Percentiles rank a stretch among this genome's conserved stretches.
These are phyloP conservation scores for Aspergillus sp. DNA, from an alignment of 2,329 filamentous ascomycete species.

Conservation along the genomic window DNA sequence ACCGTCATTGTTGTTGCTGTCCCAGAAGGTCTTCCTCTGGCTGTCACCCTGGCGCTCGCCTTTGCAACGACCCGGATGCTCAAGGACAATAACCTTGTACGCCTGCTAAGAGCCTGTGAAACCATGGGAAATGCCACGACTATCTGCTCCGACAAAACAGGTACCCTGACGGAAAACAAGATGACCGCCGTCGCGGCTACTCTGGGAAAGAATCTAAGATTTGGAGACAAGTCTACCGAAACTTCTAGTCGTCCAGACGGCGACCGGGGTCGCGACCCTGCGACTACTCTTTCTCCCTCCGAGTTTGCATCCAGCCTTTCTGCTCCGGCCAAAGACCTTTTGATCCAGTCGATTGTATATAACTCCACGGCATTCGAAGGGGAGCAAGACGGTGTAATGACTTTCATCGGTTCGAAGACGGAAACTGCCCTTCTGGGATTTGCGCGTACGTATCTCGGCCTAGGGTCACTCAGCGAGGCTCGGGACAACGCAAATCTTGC, in stretches of 20 bases:
- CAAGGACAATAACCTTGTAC: slow-evolving; percentile 64
- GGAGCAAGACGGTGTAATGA: slow-evolving; percentile 59
- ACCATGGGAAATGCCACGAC: slow-evolving; percentile 67
- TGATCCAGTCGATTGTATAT: slow-evolving; percentile 65
- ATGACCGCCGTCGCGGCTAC: slow-evolving; percentile 64
- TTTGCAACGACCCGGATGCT: slow-evolving; percentile 66
- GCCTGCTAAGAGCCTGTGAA: slow-evolving; percentile 61
- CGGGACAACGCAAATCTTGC: slow-evolving; percentile 62
- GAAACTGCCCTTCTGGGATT: slow-evolving; percentile 74
- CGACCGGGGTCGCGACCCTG: slow-evolving; percentile 22
- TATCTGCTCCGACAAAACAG: slow-evolving; percentile 67
- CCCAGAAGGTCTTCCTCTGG: slow-evolving; percentile 62
- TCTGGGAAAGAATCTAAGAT: slow-evolving; percentile 50
- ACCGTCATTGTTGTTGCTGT: slow-evolving; percentile 63
- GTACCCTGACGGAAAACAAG: slow-evolving; percentile 64
- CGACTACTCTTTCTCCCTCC: slow-evolving; percentile 52
- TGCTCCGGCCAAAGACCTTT: slow-evolving; percentile 55
- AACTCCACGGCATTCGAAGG: slow-evolving; percentile 72
- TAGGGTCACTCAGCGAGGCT: slow-evolving; percentile 63
- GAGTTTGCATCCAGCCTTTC: slow-evolving; percentile 59
- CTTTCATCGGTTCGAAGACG: slow-evolving; percentile 75
- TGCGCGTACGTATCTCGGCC: slow-evolving; percentile 64
- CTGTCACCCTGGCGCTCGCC: slow-evolving; percentile 62
- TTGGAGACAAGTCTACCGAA: slow-evolving; percentile 43
- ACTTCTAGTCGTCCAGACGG: slow-evolving; percentile 28